Conservation (phyloP, 805 yeast genomes). For the Brettanomyces bruxellensis region DNA sequence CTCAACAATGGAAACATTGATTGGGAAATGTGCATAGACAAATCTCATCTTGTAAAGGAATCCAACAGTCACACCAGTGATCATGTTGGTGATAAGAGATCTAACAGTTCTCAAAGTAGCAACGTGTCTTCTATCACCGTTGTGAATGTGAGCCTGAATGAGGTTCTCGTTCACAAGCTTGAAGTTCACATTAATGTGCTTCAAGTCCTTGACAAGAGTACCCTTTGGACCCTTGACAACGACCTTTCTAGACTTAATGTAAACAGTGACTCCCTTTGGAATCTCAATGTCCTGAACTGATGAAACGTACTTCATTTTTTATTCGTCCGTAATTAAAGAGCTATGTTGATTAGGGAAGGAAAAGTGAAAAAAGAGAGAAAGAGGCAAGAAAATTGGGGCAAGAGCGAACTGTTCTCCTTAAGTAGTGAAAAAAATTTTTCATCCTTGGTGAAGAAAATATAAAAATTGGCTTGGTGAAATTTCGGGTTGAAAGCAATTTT, state of each 20-base stretch:
- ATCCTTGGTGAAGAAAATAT: too few species aligned
- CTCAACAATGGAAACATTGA: constrained; percentile 88
- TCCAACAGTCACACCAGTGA: constrained; percentile 99
- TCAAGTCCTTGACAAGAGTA: constrained; percentile 77
- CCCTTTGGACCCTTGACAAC: constrained; percentile 98
- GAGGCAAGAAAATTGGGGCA: too few species aligned
- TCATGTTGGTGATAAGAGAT: constrained; percentile 86
- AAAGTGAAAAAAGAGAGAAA: too few species aligned
- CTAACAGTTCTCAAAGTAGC: constrained; percentile 99
- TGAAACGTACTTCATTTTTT: constrained; percentile 50
- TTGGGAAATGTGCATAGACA: constrained; percentile 99
- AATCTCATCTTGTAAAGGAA: constrained; percentile 99
- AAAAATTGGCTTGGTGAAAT: too few species aligned
- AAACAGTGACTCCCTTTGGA: constrained; percentile 91
- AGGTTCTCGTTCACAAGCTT: constrained; percentile 60
- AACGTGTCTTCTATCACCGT: constrained; percentile 99
- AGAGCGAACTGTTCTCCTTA: too few species aligned
- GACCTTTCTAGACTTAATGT: constrained; percentile 84
- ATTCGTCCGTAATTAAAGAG: not conserved
- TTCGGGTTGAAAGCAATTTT: too few species aligned
- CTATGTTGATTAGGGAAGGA: too few species aligned
- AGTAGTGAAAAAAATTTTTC: too few species aligned
- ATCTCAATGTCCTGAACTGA: constrained; percentile 48
- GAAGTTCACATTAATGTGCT: constrained; percentile 94
- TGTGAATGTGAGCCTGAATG: constrained; percentile 88